Percentiles rank a stretch among this genome's conserved stretches.
phyloP scores from a whole-genome alignment of 192 early-diverging fungal genomes.

The Lunasporangiospora selenospora region DNA sequence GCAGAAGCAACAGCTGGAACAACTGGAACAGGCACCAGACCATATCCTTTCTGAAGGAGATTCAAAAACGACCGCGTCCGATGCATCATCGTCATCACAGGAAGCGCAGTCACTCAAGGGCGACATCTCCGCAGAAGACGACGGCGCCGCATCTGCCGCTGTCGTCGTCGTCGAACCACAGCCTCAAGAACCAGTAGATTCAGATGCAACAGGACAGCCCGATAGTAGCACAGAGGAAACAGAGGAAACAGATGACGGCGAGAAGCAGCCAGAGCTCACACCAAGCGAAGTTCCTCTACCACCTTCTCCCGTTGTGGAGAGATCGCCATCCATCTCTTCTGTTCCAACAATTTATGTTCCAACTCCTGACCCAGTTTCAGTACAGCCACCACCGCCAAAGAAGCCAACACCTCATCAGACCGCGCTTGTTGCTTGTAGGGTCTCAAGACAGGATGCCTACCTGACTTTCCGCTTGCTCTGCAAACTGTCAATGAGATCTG shows the following conservation, averaged over 20 bases:
- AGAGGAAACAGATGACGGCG: background rate
- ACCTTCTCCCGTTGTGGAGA: conserved; percentile 19
- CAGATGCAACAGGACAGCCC: too few relatives aligned
- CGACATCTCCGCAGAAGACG: too few relatives aligned
- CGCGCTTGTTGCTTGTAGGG: conserved; percentile 19
- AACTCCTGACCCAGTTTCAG: conserved; percentile 1
- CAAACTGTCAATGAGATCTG: conserved; percentile 46
- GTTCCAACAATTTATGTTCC: background rate
- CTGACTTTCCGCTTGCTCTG: conserved; percentile 51
- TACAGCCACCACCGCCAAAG: conserved; percentile 2
- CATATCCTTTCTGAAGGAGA: background rate
- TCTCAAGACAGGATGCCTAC: conserved; percentile 52
- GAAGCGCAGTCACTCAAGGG: background rate
- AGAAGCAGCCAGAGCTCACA: background rate
- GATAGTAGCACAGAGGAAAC: too few relatives aligned
- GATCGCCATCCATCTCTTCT: conserved; percentile 10
- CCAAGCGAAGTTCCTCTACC: conserved; percentile 42
- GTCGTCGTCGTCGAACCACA: too few relatives aligned
- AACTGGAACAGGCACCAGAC: background rate
- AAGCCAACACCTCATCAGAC: conserved; percentile 26
- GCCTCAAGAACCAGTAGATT: too few relatives aligned
- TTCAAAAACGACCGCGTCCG: background rate
- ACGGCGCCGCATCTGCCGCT: too few relatives aligned
- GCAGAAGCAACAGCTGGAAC: conserved; percentile 11
- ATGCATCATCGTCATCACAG: too few relatives aligned